These are phyloP conservation scores for Euphorbia celastroides DNA, from an alignment of 441 rosid genomes.

Conservation along the genomic window DNA sequence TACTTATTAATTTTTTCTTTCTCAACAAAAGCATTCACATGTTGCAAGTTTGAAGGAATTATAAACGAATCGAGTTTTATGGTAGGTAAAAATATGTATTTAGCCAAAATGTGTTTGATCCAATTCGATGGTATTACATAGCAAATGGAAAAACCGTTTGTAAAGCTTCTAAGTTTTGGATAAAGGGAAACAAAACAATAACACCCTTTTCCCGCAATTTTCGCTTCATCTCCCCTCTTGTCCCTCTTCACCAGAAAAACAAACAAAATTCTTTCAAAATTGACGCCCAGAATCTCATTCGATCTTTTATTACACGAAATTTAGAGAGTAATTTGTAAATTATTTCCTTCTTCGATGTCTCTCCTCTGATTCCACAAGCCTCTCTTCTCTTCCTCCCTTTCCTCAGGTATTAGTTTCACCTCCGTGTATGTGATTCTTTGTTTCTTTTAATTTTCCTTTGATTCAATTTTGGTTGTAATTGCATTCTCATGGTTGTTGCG, in stretches of 20 bases:
- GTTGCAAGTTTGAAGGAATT: no score
- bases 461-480: neutral
- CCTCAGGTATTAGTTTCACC: conserved; percentile 14
- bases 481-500: neutral
- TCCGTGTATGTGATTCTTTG: neutral
- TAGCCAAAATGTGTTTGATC: neutral
- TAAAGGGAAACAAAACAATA: neutral
- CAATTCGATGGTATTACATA: neutral
- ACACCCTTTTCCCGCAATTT: conserved; percentile 24
- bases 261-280: neutral
- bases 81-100: no score
- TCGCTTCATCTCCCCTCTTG: conserved; percentile 10
- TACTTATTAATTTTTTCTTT: no score
- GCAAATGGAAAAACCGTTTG: conserved; percentile 2
- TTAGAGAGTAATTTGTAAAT: neutral
- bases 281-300: neutral
- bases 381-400: conserved; percentile 8
- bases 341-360: neutral
- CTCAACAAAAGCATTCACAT: no score
- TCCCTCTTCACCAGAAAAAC: neutral
- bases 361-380: conserved; percentile 14
- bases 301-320: neutral
- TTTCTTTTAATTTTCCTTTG: neutral
- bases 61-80: no score
- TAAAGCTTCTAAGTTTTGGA: neutral